Conservation (phyloP, 805 yeast species). For the Cyberlindnera sargentensis region DNA sequence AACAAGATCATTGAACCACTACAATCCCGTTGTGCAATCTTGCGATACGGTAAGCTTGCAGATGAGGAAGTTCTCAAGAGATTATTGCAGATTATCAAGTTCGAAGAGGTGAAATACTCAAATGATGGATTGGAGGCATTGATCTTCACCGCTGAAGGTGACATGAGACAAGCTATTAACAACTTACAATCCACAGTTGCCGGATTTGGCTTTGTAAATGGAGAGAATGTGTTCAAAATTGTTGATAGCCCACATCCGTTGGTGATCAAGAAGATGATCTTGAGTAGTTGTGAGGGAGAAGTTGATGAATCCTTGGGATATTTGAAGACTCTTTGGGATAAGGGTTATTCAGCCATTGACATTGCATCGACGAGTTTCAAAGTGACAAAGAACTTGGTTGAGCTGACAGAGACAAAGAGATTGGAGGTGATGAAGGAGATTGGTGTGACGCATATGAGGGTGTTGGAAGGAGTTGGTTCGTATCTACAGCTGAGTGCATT, state of each 20-base stretch:
- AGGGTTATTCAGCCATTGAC: conserved; percentile 92
- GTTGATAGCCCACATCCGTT: conserved; percentile 97
- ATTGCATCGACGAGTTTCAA: conserved; percentile 86
- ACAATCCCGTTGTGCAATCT: conserved; percentile 92
- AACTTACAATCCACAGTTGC: conserved; percentile 91
- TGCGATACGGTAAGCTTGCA: conserved; percentile 71
- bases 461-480: conserved; percentile 87
- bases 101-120: conserved; percentile 68
- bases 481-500: conserved; percentile 82
- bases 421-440: conserved; percentile 78
- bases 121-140: conserved; percentile 91
- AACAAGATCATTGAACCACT: conserved; percentile 94
- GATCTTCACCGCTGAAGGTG: conserved; percentile 95
- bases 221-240: conserved; percentile 87
- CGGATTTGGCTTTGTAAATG: conserved; percentile 87
- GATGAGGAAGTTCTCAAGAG: conserved; percentile 83
- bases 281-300: conserved; percentile 33
- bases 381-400: conserved; percentile 71
- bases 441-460: conserved; percentile 87
- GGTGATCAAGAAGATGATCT: conserved; percentile 64
- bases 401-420: conserved; percentile 59
- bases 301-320: conserved; percentile 62
- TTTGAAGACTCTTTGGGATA: conserved; percentile 69
- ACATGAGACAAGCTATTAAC: conserved; percentile 96
- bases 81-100: conserved; percentile 58